Evolutionary conservation across 495 filamentous ascomycete species (phyloP), one percentile per base, ranked within the genome.

Genomic region (Aspergillus saccharolyticus): DNA sequence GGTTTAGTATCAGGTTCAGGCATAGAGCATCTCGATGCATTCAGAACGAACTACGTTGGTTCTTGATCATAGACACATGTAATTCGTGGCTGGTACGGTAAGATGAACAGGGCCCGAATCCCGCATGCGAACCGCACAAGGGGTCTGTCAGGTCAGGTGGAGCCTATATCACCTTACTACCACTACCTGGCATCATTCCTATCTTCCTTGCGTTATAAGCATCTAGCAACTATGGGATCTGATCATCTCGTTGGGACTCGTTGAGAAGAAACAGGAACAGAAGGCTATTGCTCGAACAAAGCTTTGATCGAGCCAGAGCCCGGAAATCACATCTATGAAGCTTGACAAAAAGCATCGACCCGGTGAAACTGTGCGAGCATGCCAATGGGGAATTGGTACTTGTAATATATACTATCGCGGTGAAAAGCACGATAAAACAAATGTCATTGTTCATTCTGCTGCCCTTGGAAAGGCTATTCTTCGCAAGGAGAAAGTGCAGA

Each of bases 371-470:
- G 2, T 19, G 16, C 1, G 28, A 14, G 51, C 51, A 10, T 53
- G 51, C n/a, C 19, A 42, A 19, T 53, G 51, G 51, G 20, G 25
- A 46, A 33, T 43, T 18, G 53, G 53, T 30, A 21, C 53, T 28
- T 57, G 44, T 19, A 44, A 58, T 42, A 53, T 50, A 25, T 60
- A 49, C 24, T 61, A 64, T 44, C 54, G 55, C n/a, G 62, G 62
- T 21, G 60, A 46, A 22, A 63, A 63, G 49, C 20, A 48, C 1
- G 49, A 66, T 33, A 56, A 61, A 28, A 49, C n/a, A 20, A 44
- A 54, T 54, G 56, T 60, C 17, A 47, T 60, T 44, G 55, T 65
- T 54, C 63, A 53, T 42, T 60, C 61, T 33, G 53, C 60, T 44
- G 53, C 63, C 52, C 56, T 65, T 39, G 60, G 60, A 49, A 47